phyloP scores from a whole-genome alignment of 768 basidiomycete species.

The Lanmaoa rubissima region DNA sequence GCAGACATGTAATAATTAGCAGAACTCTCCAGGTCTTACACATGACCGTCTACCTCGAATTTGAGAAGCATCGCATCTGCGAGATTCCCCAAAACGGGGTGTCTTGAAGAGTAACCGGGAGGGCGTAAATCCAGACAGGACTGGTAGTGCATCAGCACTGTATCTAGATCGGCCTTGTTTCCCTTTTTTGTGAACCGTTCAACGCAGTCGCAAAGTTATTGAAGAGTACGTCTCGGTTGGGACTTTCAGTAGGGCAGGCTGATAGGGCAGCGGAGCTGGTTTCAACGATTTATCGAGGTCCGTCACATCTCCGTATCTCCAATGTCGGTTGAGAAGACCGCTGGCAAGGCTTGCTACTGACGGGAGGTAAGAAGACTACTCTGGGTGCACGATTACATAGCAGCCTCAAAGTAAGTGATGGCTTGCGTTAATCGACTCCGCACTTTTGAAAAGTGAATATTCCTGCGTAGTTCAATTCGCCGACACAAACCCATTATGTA shows the following conservation, averaged over 20 bases:
- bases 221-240: constrained; percentile 18
- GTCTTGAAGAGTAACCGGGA: constrained; percentile 16
- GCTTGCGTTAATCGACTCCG: constrained; percentile 11
- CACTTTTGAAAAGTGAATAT: no score
- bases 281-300: constrained; percentile 48
- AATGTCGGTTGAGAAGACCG: constrained; percentile 21
- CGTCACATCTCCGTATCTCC: constrained; percentile 43
- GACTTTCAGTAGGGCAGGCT: constrained; percentile 1
- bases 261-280: constrained; percentile 7
- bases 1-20: constrained; percentile 9
- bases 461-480: no score
- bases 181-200: constrained; percentile 17
- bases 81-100: constrained; percentile 16
- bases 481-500: no score
- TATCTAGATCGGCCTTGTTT: constrained; percentile 17
- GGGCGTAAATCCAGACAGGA: constrained; percentile 23
- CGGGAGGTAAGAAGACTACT: constrained; percentile 13
- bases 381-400: constrained; percentile 11
- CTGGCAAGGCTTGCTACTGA: constrained; percentile 17
- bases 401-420: constrained; percentile 11
- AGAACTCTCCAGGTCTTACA: constrained; percentile 26
- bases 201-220: constrained; percentile 23
- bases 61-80: constrained; percentile 19
- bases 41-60: constrained; percentile 23
- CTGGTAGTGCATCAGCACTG: constrained; percentile 12